Percentiles rank a stretch among this genome's conserved stretches.
Conservation (phyloP, 768 basidiomycete species). For the Pisolithus albus region DNA sequence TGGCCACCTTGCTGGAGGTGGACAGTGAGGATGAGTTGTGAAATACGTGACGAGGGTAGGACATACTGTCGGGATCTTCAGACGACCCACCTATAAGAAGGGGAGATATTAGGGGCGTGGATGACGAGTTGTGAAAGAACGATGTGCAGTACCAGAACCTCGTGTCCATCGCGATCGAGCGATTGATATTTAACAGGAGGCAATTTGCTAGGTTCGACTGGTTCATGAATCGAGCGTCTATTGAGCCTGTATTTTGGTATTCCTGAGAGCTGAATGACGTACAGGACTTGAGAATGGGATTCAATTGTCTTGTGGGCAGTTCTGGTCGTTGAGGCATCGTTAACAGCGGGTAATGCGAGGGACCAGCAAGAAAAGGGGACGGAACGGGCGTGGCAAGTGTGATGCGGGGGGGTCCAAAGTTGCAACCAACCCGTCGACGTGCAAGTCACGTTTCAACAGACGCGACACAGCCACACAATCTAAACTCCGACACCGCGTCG, state of each 20-base stretch:
- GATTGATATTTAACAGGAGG: constrained; percentile 89
- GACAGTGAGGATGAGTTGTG: constrained; percentile 13
- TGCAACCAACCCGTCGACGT: no score
- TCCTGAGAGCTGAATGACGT: constrained; percentile 12
- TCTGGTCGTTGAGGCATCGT: constrained; percentile 41
- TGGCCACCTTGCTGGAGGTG: constrained; percentile 59
- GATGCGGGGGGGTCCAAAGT: no score
- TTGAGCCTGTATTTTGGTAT: no score
- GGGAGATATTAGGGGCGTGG: not conserved
- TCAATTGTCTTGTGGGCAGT: constrained; percentile 45
- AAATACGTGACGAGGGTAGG: constrained; percentile 4
- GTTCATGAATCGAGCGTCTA: not conserved
- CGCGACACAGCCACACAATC: no score
- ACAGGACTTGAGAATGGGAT: constrained; percentile 44
- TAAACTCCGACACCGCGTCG: no score
- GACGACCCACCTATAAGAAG: constrained; percentile 62
- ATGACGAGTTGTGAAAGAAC: constrained; percentile 16
- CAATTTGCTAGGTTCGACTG: constrained; percentile 40
- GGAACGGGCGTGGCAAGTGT: no score
- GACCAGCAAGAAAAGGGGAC: not conserved
- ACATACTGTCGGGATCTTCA: constrained; percentile 85
- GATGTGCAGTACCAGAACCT: constrained; percentile 57
- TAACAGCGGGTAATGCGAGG: not conserved
- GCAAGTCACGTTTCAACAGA: no score
- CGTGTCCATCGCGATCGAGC: constrained; percentile 77